These are phyloP conservation scores for Zygoascus bituminiphila DNA, from an alignment of 805 yeast genomes.

Conservation along the genomic window DNA sequence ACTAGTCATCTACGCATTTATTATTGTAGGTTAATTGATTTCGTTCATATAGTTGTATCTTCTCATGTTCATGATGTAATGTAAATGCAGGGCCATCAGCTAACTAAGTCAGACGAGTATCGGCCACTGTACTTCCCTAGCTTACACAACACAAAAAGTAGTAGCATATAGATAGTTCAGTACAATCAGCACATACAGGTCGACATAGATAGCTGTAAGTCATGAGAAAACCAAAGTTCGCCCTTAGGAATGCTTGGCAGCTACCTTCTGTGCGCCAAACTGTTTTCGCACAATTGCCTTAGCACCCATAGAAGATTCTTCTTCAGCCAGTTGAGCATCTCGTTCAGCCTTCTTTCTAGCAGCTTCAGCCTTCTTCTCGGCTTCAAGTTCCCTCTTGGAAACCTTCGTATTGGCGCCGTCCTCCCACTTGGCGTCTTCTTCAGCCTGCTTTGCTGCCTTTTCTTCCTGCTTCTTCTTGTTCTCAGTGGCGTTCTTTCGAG, in stretches of 20 bases:
- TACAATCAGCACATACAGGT: neutral
- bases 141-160: no score
- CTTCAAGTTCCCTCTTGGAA: slow-evolving; percentile 56
- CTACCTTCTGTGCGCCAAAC: slow-evolving; percentile 37
- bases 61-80: no score
- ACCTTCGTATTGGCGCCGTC: slow-evolving; percentile 63
- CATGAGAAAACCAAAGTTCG: slow-evolving; percentile 29
- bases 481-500: slow-evolving; percentile 59
- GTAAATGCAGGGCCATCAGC: no score
- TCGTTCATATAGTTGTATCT: no score
- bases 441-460: slow-evolving; percentile 39
- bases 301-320: slow-evolving; percentile 54
- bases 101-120: no score
- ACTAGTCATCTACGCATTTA: no score
- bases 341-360: slow-evolving; percentile 76
- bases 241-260: neutral
- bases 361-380: slow-evolving; percentile 66
- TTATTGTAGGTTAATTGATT: no score
- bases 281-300: slow-evolving; percentile 46
- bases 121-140: no score
- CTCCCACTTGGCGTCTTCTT: slow-evolving; percentile 59
- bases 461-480: slow-evolving; percentile 47
- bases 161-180: neutral
- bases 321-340: slow-evolving; percentile 55
- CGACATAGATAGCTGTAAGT: neutral